Evolutionary conservation across 2,329 filamentous ascomycete genomes (phyloP).

Genomic region (Ciborinia camelliae): DNA sequence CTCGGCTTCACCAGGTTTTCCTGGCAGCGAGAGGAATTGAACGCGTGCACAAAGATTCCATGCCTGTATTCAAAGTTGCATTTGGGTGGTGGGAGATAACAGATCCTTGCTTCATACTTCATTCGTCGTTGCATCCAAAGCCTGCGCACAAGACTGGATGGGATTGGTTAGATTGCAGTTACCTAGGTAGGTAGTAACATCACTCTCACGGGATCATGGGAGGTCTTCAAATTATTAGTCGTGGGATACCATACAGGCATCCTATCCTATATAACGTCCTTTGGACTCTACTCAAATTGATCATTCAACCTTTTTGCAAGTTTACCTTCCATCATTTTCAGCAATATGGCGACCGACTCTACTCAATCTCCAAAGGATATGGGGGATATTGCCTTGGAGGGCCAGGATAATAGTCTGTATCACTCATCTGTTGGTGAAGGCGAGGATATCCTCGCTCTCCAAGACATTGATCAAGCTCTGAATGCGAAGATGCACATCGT

Average conservation of each 20-base stretch:
- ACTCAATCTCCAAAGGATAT: conserved; percentile 15
- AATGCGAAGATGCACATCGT: conserved; percentile 67
- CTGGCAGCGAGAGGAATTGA: neutral
- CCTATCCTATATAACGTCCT: neutral
- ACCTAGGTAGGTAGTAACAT: no score
- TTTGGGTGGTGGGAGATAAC: neutral
- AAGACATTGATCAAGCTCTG: conserved; percentile 59
- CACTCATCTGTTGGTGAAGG: conserved; percentile 20
- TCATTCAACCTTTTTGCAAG: neutral
- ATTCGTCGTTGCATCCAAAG: neutral
- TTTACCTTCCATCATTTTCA: neutral
- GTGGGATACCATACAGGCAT: neutral
- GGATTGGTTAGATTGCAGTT: neutral
- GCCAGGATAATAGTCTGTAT: conserved; percentile 18
- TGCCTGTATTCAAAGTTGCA: neutral
- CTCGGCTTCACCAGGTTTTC: no score
- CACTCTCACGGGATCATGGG: neutral
- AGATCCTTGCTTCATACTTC: neutral
- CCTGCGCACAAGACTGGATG: neutral
- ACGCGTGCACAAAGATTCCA: neutral
- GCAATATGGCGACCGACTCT: neutral
- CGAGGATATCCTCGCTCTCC: conserved; percentile 52
- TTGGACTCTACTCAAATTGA: neutral
- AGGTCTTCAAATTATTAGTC: neutral
- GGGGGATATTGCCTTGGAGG: conserved; percentile 19